Percentiles rank a stretch among this genome's conserved stretches.
Conservation (phyloP, 441 rosid species). For the Arabidopsis hybrid region DNA sequence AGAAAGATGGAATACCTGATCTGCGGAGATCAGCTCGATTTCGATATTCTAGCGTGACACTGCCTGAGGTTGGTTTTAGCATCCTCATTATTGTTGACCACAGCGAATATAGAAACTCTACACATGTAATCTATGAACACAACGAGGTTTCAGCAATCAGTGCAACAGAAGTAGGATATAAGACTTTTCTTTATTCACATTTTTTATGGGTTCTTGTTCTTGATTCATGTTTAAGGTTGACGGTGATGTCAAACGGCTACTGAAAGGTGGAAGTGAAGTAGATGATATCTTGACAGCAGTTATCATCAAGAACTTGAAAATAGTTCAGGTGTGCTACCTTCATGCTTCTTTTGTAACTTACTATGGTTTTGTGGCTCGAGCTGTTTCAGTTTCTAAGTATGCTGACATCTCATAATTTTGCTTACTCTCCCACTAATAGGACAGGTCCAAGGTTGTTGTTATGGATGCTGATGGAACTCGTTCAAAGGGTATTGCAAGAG, state of each 20-base stretch:
- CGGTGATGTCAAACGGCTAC: conserved; percentile 61
- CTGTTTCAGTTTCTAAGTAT: conserved; percentile 15
- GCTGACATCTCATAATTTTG: conserved; percentile 46
- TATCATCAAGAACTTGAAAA: conserved; percentile 82
- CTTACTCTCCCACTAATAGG: conserved; percentile 73
- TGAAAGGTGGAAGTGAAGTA: conserved; percentile 74
- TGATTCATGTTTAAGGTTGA: conserved; percentile 60
- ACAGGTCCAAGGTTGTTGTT: conserved; percentile 92
- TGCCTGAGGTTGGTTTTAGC: conserved; percentile 77
- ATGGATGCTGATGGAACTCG: conserved; percentile 93
- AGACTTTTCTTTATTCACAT: conserved; percentile 16
- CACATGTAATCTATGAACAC: background rate
- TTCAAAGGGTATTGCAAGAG: conserved; percentile 92
- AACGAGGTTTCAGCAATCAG: background rate
- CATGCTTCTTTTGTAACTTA: conserved; percentile 30
- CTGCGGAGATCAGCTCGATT: conserved; percentile 88
- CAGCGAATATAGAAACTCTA: conserved; percentile 11
- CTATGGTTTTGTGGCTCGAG: conserved; percentile 8
- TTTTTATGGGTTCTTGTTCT: conserved; percentile 41
- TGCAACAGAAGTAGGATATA: too few relatives aligned
- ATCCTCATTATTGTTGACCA: conserved; percentile 24
- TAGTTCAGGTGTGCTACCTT: conserved; percentile 62
- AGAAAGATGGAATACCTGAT: conserved; percentile 92
- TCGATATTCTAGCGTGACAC: conserved; percentile 77
- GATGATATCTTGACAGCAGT: conserved; percentile 74